These are phyloP conservation scores for Boletus speciosus DNA, from an alignment of 768 basidiomycete genomes.

Conservation along the genomic window DNA sequence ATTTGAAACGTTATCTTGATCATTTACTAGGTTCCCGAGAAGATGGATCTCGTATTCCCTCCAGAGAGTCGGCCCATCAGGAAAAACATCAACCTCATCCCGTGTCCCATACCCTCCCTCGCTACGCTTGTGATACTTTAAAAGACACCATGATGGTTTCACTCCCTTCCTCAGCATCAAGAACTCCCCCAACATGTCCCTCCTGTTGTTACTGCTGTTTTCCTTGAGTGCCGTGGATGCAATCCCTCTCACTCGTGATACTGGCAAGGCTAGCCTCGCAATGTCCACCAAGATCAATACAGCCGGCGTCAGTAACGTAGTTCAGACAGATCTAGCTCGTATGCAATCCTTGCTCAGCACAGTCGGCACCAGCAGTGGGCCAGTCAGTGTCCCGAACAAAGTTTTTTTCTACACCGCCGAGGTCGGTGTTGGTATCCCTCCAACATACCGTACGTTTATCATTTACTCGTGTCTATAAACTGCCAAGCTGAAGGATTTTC, in stretches of 20 bases:
- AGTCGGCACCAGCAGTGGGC: background rate
- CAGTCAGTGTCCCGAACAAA: constrained; percentile 17
- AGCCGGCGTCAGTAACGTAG: constrained; percentile 8
- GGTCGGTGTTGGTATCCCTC: constrained; percentile 25
- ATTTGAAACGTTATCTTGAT: background rate
- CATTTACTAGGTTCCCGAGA: background rate
- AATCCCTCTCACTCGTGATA: constrained; percentile 5
- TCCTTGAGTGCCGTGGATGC: constrained; percentile 5
- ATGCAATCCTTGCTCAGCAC: constrained; percentile 1
- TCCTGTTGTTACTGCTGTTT: constrained; percentile 9
- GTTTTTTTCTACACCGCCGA: constrained; percentile 28
- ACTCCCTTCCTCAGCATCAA: background rate
- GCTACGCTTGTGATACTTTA: background rate
- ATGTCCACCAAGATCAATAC: constrained; percentile 13
- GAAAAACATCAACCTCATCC: background rate
- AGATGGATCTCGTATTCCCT: background rate
- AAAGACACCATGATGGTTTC: background rate
- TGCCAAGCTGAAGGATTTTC: background rate
- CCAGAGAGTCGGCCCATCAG: too few species aligned
- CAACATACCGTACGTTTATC: constrained; percentile 21
- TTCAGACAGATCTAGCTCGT: constrained; percentile 18
- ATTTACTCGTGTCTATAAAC: background rate
- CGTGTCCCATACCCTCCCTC: background rate
- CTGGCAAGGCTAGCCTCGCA: constrained; percentile 13
- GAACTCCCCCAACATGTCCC: background rate